Percentiles rank a stretch among this genome's conserved stretches.
Conservation (phyloP, 148 eudicot genomes). For the Fagopyrum homotropicum region DNA sequence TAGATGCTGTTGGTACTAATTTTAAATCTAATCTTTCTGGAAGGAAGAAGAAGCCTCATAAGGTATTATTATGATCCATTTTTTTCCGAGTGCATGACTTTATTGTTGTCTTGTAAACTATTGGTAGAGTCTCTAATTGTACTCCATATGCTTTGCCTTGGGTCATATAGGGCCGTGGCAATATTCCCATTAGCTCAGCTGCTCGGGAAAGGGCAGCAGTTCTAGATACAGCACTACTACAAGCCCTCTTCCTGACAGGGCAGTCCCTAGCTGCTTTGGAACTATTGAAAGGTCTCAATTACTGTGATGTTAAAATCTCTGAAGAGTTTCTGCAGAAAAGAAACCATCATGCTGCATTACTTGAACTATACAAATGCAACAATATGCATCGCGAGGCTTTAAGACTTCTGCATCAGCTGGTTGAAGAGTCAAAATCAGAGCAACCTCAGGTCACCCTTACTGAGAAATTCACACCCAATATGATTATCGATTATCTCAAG, state of each 20-base stretch:
- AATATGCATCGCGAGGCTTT: constrained; percentile 89
- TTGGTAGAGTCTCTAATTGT: constrained; percentile 2
- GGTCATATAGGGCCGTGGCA: constrained; percentile 56
- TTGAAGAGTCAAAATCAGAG: constrained; percentile 78
- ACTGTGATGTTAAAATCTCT: constrained; percentile 87
- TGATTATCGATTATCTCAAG: constrained; percentile 94
- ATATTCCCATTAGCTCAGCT: constrained; percentile 58
- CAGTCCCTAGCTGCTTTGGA: constrained; percentile 77
- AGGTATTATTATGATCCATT: constrained; percentile 40
- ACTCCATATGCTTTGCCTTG: not conserved
- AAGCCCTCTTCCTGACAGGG: constrained; percentile 82
- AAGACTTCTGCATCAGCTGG: constrained; percentile 66
- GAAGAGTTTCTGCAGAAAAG: constrained; percentile 81
- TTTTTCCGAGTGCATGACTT: not conserved
- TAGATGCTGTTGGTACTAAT: constrained; percentile 77
- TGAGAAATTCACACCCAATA: constrained; percentile 80
- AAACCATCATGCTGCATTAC: constrained; percentile 50
- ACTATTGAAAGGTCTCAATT: constrained; percentile 77
- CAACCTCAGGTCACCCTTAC: constrained; percentile 51
- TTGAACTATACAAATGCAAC: constrained; percentile 82
- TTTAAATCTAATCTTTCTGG: constrained; percentile 48
- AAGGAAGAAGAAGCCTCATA: constrained; percentile 52
- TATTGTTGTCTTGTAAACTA: not conserved
- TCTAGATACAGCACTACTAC: constrained; percentile 89
- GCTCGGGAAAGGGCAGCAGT: constrained; percentile 90